Conservation (phyloP, 2,329 filamentous ascomycete genomes). For the Sarocladium brachiariae region DNA sequence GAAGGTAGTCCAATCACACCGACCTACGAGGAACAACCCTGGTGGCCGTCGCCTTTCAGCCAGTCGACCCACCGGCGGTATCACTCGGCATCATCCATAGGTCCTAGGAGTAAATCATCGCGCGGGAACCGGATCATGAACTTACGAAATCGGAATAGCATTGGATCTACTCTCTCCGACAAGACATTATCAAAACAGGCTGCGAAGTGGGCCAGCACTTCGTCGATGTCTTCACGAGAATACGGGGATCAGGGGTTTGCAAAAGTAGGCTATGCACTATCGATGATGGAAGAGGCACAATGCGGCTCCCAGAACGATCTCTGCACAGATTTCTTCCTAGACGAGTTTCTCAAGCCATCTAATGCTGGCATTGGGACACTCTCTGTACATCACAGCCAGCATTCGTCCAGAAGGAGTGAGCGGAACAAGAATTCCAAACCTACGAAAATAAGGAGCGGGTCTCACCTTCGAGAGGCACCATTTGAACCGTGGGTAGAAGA, state of each 20-base stretch:
- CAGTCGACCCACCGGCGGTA: not conserved
- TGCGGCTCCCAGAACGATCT: not conserved
- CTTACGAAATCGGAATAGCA: not conserved
- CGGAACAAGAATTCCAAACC: not conserved
- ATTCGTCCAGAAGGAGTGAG: not conserved
- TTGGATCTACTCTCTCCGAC: constrained; percentile 3
- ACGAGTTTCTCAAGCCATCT: not conserved
- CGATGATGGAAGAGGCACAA: constrained; percentile 2
- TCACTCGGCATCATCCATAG: constrained; percentile 3
- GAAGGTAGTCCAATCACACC: constrained; percentile 3
- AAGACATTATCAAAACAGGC: not conserved
- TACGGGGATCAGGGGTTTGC: not conserved
- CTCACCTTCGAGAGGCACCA: too few relatives aligned
- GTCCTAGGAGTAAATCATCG: not conserved
- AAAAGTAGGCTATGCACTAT: not conserved
- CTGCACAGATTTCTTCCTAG: not conserved
- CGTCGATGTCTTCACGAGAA: not conserved
- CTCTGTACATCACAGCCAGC: not conserved
- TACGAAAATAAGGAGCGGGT: not conserved
- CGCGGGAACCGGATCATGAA: not conserved
- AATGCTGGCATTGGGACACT: not conserved
- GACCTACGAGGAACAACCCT: not conserved
- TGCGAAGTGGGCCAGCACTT: not conserved
- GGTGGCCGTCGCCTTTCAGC: constrained; percentile 2
- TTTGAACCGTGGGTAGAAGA: too few relatives aligned